Base-by-base conservation (phyloP, 345 rosid species). In the Hibiscus mutabilis region DNA sequence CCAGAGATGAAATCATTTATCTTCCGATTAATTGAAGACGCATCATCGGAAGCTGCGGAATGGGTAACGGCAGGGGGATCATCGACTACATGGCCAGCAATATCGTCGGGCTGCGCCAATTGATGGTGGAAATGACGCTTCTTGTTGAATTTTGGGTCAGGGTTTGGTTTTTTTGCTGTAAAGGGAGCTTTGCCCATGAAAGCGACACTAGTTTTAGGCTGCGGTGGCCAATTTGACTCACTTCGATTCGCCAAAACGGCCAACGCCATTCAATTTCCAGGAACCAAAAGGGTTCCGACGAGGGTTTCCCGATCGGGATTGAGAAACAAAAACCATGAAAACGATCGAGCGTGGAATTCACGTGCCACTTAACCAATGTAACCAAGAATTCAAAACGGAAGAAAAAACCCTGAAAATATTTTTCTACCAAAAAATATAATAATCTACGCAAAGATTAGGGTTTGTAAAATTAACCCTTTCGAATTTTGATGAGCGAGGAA, bases 21-120 rank as follows among this genome's bases (percentile, higher is more conserved):
- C 66, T 84, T 81, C 71, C 52, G 80, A 42, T 82, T 67, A 55
- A 82, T 76, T 40, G 84, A 86, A 0, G 85, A 86, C 5, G 88
- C 91, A 29, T 87, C 91, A 27, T 83, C 88, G 11, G 86, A 86
- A 3, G 92, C 86, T 0, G 88, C 88, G 0, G 87, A 82, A 68
- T 84, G 88, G 8, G 81, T 78, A 3, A 61, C 68, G 16, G 76
- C 79, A 16, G 75, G 84, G 0, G 78, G 76, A 27, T 79, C 85
- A 31, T 81, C 85, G 2, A 82, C 75, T 6, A 83, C 78, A 7
- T 62, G 71, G 49, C 79, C 69, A 12, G 67, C 71, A 22, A 22
- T 62, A 11, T 76, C 73, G 5, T 70, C 79, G 18, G 70, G 53
- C 7, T 6, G 58, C 22, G 73, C 67, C 18, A 64, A 52, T 5